Percentiles rank a stretch among this genome's conserved stretches.
Conservation (phyloP, 2,329 filamentous ascomycete species). For the Fusarium sp. region DNA sequence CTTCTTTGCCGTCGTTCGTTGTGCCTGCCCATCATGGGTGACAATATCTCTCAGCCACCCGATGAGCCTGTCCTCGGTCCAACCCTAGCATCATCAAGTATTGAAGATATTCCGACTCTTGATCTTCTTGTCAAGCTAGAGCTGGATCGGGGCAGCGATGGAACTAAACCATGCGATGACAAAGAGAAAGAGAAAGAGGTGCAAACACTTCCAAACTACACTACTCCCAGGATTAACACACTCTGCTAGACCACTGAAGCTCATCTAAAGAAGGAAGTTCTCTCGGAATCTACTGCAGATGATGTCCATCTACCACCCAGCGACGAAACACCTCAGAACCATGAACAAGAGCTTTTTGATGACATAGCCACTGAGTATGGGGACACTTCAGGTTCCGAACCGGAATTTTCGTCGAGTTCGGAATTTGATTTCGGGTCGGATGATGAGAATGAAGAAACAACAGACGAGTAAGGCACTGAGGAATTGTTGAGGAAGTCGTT, state of each 20-base stretch:
- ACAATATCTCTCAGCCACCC: neutral
- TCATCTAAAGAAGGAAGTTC: neutral
- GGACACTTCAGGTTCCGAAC: constrained; percentile 38
- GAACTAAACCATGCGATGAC: neutral
- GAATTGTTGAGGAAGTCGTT: neutral
- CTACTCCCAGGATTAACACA: neutral
- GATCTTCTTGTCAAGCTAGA: neutral
- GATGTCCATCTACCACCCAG: constrained; percentile 11
- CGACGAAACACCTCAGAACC: neutral
- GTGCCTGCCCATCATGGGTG: constrained; percentile 3
- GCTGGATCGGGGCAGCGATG: neutral
- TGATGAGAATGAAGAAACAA: constrained; percentile 37
- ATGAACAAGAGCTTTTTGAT: constrained; percentile 1
- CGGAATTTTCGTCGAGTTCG: constrained; percentile 30
- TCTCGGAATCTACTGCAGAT: neutral
- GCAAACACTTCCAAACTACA: neutral
- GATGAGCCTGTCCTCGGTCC: constrained; percentile 2
- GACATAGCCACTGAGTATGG: constrained; percentile 17
- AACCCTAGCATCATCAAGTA: neutral
- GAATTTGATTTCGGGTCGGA: constrained; percentile 35
- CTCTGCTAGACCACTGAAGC: neutral
- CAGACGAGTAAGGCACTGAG: constrained; percentile 31
- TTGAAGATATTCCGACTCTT: constrained; percentile 3
- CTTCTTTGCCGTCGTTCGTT: neutral
- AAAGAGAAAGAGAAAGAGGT: constrained; percentile 12